Evolutionary conservation across 2,329 filamentous ascomycete species (phyloP).

Genomic region (Neurospora sp.): DNA sequence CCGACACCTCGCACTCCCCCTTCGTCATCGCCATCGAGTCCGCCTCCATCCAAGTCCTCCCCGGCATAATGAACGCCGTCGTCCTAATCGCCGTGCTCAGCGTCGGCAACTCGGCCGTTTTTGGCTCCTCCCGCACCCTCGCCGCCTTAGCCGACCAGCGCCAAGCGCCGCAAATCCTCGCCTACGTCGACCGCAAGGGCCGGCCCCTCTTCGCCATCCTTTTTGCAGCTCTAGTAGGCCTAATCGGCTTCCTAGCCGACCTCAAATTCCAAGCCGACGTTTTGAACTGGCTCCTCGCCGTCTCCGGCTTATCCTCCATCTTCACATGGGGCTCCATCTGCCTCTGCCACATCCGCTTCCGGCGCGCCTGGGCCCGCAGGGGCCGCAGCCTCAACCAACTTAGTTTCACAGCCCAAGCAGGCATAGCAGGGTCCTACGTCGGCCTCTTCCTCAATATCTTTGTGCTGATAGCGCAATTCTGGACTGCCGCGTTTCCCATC

Average conservation of each 20-base stretch:
- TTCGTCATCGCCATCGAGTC: conserved; percentile 90
- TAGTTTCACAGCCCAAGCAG: conserved; percentile 72
- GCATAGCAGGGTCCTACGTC: conserved; percentile 69
- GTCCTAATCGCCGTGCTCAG: conserved; percentile 86
- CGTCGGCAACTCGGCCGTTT: conserved; percentile 86
- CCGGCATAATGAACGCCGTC: conserved; percentile 88
- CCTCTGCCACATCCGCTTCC: conserved; percentile 87
- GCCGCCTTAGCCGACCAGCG: conserved; percentile 82
- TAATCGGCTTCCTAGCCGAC: conserved; percentile 70
- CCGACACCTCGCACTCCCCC: conserved; percentile 68
- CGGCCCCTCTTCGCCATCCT: conserved; percentile 67
- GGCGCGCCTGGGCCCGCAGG: conserved; percentile 61
- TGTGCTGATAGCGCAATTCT: conserved; percentile 77
- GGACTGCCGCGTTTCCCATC: conserved; percentile 73
- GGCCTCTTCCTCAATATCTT: conserved; percentile 67
- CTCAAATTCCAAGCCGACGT: conserved; percentile 48
- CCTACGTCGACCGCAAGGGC: conserved; percentile 74
- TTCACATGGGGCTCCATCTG: conserved; percentile 83
- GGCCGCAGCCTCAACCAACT: conserved; percentile 67
- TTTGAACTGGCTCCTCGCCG: conserved; percentile 71
- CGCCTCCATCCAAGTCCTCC: conserved; percentile 70
- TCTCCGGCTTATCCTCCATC: conserved; percentile 63
- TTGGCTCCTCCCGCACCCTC: conserved; percentile 82
- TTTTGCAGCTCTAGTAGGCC: conserved; percentile 56
- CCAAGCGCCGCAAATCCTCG: conserved; percentile 67